Conservation (phyloP, 1,284 basidiomycete genomes). For the Prillingera fragicola region DNA sequence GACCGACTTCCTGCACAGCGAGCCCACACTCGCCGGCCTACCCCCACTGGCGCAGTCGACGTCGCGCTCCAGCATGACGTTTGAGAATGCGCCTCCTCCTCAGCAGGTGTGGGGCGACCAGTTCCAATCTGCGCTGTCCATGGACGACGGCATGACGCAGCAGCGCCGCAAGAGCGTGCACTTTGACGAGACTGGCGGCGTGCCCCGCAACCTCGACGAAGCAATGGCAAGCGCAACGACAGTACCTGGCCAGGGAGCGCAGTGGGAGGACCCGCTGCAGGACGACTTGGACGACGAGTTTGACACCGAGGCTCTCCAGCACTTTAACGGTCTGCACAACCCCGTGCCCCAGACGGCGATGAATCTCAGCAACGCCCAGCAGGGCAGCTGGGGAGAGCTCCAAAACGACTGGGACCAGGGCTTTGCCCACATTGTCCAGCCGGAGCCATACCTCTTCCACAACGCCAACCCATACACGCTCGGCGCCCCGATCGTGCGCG, state of each 20-base stretch:
- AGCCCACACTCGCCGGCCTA: not conserved
- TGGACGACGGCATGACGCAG: constrained; percentile 14
- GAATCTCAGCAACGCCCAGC: too few relatives aligned
- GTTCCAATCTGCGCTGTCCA: constrained; percentile 31
- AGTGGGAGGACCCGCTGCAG: constrained; percentile 45
- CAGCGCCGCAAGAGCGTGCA: constrained; percentile 45
- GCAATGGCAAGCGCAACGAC: constrained; percentile 44
- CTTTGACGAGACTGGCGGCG: constrained; percentile 32
- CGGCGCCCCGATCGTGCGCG: constrained; percentile 53
- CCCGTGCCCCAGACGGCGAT: too few relatives aligned
- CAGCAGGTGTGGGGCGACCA: constrained; percentile 36
- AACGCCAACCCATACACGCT: constrained; percentile 70
- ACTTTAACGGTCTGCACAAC: constrained; percentile 33
- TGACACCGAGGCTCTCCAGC: constrained; percentile 34
- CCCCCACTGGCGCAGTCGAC: too few relatives aligned
- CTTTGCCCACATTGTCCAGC: constrained; percentile 50
- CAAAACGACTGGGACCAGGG: constrained; percentile 84
- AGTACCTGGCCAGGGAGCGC: constrained; percentile 35
- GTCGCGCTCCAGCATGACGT: too few relatives aligned
- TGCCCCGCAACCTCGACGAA: constrained; percentile 47
- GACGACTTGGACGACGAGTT: constrained; percentile 28
- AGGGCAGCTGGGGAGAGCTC: constrained; percentile 56
- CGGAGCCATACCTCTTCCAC: constrained; percentile 65
- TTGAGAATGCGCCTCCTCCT: too few relatives aligned
- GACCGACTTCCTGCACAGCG: constrained; percentile 6